Evolutionary conservation across 2,329 filamentous ascomycete species (phyloP).

Genomic region (Fonsecaea nubica): DNA sequence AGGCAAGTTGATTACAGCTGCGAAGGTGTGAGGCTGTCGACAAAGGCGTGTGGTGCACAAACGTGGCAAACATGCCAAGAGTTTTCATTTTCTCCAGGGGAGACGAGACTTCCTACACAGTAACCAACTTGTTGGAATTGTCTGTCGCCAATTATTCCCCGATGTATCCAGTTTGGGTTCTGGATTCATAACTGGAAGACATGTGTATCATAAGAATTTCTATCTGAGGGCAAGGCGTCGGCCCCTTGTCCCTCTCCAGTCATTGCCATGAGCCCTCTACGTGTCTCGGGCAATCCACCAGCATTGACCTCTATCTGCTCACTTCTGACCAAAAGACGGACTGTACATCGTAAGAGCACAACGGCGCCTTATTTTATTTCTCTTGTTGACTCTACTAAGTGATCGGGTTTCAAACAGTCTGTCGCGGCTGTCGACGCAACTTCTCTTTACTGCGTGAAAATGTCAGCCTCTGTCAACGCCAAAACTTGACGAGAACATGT

Average conservation of each 20-base stretch:
- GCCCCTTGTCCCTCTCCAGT: not conserved
- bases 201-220: not conserved
- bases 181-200: not conserved
- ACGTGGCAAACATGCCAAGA: not conserved
- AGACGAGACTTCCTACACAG: not conserved
- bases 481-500: not conserved
- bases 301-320: constrained; percentile 1
- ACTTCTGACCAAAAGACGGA: not conserved
- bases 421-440: not conserved
- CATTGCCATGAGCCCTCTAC: constrained; percentile 1
- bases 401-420: not conserved
- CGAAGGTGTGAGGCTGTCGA: not conserved
- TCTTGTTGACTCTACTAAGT: not conserved
- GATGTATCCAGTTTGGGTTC: not conserved
- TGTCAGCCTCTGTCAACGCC: not conserved
- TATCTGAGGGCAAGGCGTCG: not conserved
- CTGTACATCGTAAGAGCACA: not conserved
- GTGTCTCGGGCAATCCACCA: constrained; percentile 3
- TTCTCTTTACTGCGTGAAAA: constrained; percentile 1
- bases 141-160: not conserved
- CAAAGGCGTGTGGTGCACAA: not conserved
- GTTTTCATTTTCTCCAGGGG: not conserved
- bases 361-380: not conserved
- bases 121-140: too few relatives aligned
- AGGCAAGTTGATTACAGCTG: not conserved